phyloP scores from a whole-genome alignment of 768 basidiomycete genomes.

The Lactarius hengduanensis region DNA sequence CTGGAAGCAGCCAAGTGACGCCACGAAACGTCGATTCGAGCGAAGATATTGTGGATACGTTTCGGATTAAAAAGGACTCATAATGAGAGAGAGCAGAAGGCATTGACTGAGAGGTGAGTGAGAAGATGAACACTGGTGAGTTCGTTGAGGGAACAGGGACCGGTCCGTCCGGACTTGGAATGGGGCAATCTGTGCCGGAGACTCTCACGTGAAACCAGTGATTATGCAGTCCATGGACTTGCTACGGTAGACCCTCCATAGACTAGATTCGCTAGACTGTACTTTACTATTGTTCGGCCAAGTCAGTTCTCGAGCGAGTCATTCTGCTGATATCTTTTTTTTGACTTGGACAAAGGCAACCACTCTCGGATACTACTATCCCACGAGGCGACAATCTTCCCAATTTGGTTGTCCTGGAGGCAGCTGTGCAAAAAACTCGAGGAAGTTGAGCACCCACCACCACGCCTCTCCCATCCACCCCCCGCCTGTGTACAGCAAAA shows the following conservation, averaged over 20 bases:
- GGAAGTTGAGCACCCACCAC: neutral
- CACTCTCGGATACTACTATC: constrained; percentile 2
- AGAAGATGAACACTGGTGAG: neutral
- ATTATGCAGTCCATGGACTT: neutral
- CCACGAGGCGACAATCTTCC: constrained; percentile 12
- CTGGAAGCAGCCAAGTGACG: constrained; percentile 93
- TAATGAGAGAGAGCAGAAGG: constrained; percentile 66
- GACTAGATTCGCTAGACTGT: neutral
- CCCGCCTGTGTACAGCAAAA: neutral
- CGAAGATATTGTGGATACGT: constrained; percentile 82
- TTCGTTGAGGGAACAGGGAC: neutral
- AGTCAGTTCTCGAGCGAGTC: neutral
- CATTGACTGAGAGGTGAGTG: constrained; percentile 42
- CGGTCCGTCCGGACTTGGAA: constrained; percentile 3
- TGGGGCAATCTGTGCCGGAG: neutral
- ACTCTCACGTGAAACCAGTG: constrained; percentile 8
- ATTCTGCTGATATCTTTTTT: neutral
- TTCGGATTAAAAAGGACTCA: constrained; percentile 79
- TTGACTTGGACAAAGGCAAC: neutral
- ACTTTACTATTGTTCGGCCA: neutral
- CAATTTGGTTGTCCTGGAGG: constrained; percentile 9
- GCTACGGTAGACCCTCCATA: neutral
- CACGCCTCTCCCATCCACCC: neutral
- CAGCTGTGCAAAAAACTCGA: constrained; percentile 4
- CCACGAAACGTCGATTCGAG: constrained; percentile 87